These are phyloP conservation scores for Plasmodium gonderi DNA, from an alignment of 169 alveolate species.

Conservation along the genomic window DNA sequence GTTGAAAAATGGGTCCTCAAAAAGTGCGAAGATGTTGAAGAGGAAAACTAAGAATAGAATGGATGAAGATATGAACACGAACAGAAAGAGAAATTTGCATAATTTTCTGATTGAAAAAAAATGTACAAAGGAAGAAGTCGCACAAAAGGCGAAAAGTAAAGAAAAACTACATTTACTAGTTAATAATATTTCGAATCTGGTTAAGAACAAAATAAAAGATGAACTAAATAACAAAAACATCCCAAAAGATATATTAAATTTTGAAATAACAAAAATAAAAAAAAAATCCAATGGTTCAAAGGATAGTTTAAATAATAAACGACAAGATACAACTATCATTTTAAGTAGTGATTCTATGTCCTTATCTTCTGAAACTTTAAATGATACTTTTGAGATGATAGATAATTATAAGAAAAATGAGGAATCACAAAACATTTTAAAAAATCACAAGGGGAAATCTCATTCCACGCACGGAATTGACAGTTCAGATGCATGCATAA, in stretches of 20 bases:
- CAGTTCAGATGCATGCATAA: neutral
- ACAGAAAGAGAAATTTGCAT: neutral
- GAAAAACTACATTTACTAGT: constrained; percentile 30
- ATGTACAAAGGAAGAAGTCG: neutral
- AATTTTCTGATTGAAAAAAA: neutral
- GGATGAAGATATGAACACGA: neutral
- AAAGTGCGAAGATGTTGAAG: neutral
- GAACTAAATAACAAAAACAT: constrained; percentile 46
- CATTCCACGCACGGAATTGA: no score
- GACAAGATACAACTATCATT: constrained; percentile 50
- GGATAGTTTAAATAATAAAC: constrained; percentile 19
- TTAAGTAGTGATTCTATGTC: constrained; percentile 30
- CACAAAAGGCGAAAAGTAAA: neutral
- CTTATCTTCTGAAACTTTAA: constrained; percentile 22
- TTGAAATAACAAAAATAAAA: constrained; percentile 66
- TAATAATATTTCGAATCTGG: constrained; percentile 52
- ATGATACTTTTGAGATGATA: constrained; percentile 11
- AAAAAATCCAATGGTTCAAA: constrained; percentile 8
- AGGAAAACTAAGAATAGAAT: neutral
- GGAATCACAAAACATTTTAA: neutral
- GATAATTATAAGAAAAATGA: neutral
- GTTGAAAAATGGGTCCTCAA: neutral
- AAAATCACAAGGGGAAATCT: no score
- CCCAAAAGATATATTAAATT: constrained; percentile 60
- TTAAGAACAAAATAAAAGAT: constrained; percentile 51